Conservation (phyloP, 2,329 filamentous ascomycete species). For the Claviceps pazoutovae region DNA sequence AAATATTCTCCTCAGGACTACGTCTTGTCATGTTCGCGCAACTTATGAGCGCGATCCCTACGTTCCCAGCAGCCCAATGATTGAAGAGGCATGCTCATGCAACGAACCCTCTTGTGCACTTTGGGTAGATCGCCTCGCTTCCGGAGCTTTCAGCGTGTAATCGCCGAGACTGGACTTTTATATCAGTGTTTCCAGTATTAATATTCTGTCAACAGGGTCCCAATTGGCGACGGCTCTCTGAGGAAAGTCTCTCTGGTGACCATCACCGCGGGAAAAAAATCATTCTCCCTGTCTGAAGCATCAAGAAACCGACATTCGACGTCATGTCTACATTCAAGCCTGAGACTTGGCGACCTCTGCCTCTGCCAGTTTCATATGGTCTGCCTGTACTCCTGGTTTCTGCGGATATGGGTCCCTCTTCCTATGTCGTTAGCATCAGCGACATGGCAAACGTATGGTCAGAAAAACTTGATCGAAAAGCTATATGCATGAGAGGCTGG, state of each 20-base stretch:
- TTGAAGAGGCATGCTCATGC: conserved; percentile 3
- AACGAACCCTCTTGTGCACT: conserved; percentile 1
- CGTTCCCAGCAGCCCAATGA: background rate
- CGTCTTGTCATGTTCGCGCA: background rate
- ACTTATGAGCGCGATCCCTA: background rate
- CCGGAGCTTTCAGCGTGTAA: conserved; percentile 4
- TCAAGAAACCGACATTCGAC: background rate
- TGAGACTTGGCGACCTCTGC: conserved; percentile 30
- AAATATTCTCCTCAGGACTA: background rate
- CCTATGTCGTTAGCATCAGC: conserved; percentile 54
- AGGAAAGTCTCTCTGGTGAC: background rate
- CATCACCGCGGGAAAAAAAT: background rate
- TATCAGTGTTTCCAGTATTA: background rate
- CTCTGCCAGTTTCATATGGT: conserved; percentile 17
- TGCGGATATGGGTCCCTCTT: conserved; percentile 34
- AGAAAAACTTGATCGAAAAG: conserved; percentile 47
- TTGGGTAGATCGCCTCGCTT: background rate
- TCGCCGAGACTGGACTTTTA: conserved; percentile 8
- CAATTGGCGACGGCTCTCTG: background rate
- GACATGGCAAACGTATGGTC: conserved; percentile 63
- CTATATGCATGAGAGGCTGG: conserved; percentile 48
- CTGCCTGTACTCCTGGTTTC: conserved; percentile 52
- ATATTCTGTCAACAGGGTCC: background rate
- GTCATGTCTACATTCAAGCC: conserved; percentile 14
- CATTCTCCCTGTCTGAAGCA: background rate